Percentiles rank a stretch among this genome's conserved stretches.
Evolutionary conservation across 2,329 filamentous ascomycete genomes (phyloP).

Genomic region (Fusarium chuoi): DNA sequence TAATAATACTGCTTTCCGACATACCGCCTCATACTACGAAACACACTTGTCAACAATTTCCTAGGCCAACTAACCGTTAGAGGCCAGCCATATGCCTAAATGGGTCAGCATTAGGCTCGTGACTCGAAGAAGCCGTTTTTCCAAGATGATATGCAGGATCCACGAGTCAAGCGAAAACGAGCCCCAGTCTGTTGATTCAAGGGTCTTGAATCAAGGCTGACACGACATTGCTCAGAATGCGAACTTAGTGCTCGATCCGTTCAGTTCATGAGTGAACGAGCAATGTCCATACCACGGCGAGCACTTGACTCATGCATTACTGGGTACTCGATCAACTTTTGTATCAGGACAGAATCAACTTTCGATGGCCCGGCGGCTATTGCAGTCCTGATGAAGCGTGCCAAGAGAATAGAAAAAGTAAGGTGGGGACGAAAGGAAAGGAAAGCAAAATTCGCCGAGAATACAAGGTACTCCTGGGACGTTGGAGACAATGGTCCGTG

Average conservation of each 20-base stretch:
- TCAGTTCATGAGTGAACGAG: conserved; percentile 11
- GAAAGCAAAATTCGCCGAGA: conserved; percentile 34
- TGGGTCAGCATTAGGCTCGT: conserved; percentile 36
- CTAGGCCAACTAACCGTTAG: conserved; percentile 1
- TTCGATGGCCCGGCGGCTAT: conserved; percentile 9
- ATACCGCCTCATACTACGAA: conserved; percentile 23
- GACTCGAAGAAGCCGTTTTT: conserved; percentile 41
- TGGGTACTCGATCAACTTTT: too few relatives aligned
- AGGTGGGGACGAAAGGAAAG: conserved; percentile 20
- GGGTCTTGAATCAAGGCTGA: conserved; percentile 20
- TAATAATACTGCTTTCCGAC: conserved; percentile 12
- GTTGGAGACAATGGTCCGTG: conserved; percentile 26
- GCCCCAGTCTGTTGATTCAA: conserved; percentile 27
- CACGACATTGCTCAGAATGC: conserved; percentile 12
- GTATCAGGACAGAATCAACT: background rate
- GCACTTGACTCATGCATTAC: background rate
- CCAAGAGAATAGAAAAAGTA: conserved; percentile 22
- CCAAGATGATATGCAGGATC: conserved; percentile 49
- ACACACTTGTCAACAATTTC: conserved; percentile 20
- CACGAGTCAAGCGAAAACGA: conserved; percentile 49
- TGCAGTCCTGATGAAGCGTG: conserved; percentile 12
- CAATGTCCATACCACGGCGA: background rate
- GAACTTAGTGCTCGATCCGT: conserved; percentile 4
- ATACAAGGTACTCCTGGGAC: conserved; percentile 18
- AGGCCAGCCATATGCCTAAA: conserved; percentile 35